Conservation (phyloP, 495 filamentous ascomycete genomes). For the Penicillium cinerascens region DNA sequence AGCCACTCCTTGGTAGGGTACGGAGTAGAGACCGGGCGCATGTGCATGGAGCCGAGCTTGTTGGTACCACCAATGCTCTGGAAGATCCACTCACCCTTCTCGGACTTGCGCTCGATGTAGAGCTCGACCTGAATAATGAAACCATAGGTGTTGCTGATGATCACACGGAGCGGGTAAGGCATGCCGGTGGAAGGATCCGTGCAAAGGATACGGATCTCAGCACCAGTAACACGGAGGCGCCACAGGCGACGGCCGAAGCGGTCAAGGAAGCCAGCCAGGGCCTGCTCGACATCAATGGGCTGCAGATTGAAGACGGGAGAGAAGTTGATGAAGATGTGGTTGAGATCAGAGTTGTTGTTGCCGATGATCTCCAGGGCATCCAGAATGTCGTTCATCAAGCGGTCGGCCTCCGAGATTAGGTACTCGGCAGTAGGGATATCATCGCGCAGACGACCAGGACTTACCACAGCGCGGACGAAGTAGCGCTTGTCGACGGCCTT, state of each 20-base stretch:
- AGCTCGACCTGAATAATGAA: constrained; percentile 97
- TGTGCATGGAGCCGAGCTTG: constrained; percentile 93
- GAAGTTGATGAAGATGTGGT: constrained; percentile 99
- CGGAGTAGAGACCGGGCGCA: constrained; percentile 83
- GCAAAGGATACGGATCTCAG: constrained; percentile 97
- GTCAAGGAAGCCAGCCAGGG: constrained; percentile 90
- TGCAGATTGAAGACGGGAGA: constrained; percentile 88
- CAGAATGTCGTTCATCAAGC: constrained; percentile 94
- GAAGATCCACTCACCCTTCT: constrained; percentile 96
- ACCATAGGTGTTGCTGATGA: constrained; percentile 98
- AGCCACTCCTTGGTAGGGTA: constrained; percentile 98
- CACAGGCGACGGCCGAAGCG: constrained; percentile 93
- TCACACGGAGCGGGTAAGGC: constrained; percentile 90
- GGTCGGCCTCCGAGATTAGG: constrained; percentile 93
- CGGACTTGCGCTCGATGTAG: constrained; percentile 95
- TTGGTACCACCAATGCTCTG: constrained; percentile 93
- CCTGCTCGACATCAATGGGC: constrained; percentile 88
- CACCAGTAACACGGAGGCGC: constrained; percentile 94
- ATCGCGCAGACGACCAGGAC: constrained; percentile 87
- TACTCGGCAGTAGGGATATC: constrained; percentile 98
- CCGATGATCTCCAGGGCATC: constrained; percentile 97
- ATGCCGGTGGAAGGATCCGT: constrained; percentile 79
- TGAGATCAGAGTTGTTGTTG: constrained; percentile 98
- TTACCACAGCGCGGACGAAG: constrained; percentile 92
- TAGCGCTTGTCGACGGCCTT: constrained; percentile 74